These are phyloP conservation scores for Leccinum subtestaceum DNA, from an alignment of 768 basidiomycete genomes.

Conservation along the genomic window DNA sequence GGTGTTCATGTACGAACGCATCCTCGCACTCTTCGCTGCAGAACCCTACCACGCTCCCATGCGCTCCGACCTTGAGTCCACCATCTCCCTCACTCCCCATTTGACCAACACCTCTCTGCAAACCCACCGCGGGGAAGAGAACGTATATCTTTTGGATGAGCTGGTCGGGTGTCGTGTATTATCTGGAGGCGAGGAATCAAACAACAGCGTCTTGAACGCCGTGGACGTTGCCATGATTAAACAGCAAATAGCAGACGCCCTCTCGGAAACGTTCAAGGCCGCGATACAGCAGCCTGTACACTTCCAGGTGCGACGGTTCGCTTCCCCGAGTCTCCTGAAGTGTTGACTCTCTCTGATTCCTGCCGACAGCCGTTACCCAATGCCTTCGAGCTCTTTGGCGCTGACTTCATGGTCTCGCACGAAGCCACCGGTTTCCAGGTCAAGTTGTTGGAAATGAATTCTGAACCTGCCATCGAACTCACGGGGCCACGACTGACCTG, in stretches of 20 bases:
- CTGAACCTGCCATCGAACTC: conserved; percentile 93
- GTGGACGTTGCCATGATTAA: conserved; percentile 52
- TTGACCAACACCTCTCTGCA: conserved; percentile 94
- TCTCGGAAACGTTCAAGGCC: conserved; percentile 84
- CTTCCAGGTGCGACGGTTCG: conserved; percentile 61
- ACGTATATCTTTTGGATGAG: conserved; percentile 79
- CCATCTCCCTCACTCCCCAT: conserved; percentile 56
- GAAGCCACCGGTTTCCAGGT: conserved; percentile 46
- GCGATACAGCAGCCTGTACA: conserved; percentile 78
- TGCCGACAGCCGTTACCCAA: conserved; percentile 71
- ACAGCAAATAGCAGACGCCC: conserved; percentile 57
- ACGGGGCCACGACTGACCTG: conserved; percentile 81
- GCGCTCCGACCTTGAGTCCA: conserved; percentile 25
- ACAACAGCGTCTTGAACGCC: conserved; percentile 17
- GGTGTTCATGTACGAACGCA: conserved; percentile 76
- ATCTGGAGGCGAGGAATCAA: conserved; percentile 25
- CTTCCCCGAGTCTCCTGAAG: neutral
- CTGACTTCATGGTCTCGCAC: conserved; percentile 83
- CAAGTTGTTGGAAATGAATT: conserved; percentile 86
- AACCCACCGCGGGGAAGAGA: conserved; percentile 57
- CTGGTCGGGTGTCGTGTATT: conserved; percentile 64
- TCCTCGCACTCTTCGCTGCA: conserved; percentile 86
- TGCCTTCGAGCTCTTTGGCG: conserved; percentile 92
- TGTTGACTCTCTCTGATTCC: neutral
- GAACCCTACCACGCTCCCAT: conserved; percentile 59